Base-by-base conservation (phyloP, 1,284 basidiomycete genomes). In the Erythrobasidium hasegawianum region DNA sequence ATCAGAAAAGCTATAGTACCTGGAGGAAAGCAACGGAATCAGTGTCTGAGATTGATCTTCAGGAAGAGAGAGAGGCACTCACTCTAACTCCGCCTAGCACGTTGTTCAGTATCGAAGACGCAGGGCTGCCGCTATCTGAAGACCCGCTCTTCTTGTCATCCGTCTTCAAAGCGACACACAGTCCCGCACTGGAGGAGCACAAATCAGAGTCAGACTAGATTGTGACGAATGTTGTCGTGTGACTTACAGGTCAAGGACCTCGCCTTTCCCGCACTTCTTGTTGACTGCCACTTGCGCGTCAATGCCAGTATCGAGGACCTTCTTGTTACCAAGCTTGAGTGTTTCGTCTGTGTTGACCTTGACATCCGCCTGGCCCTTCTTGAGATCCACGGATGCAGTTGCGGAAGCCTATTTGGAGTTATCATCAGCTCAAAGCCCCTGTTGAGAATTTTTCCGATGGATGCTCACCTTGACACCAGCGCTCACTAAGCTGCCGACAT, bases 271-370 rank as follows among this genome's bases (percentile, higher is more conserved):
- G 55, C 61, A 64, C 7, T 33, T 40, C 54, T 64, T 57, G 54
- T 64, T 64, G 39, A 64, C 18, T 2, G 27, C 55, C 14, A 64
- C 54, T 52, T 64, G 47, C 40, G 61, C 55, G 16, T 64, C 39
- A 11, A 64, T 20, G 5, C 61, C 54, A 16, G 61, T 57, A 33
- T 64, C 61, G n/a, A 64, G n/a, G 16, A 64, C 45, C 45, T 64
- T 57, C 16, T 38, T 45, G 45, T 64, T 29, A 11, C 61, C 61
- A 29, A 64, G 16, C 45, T 64, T 64, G 53, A 64, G 39, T 14
- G 45, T 40, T 20, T 64, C 53, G 22, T 64, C 54, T 16, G 54
- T 45, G 16, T 57, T 27, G 41, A 57, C 55, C 54, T 64, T 57
- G 29, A 57, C 55, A 4, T 64, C 54, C 7, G 60, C 60, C 27